Base-by-base conservation (phyloP, 2,329 filamentous ascomycete genomes). In the Nothophaeocryptopus gaeumannii region DNA sequence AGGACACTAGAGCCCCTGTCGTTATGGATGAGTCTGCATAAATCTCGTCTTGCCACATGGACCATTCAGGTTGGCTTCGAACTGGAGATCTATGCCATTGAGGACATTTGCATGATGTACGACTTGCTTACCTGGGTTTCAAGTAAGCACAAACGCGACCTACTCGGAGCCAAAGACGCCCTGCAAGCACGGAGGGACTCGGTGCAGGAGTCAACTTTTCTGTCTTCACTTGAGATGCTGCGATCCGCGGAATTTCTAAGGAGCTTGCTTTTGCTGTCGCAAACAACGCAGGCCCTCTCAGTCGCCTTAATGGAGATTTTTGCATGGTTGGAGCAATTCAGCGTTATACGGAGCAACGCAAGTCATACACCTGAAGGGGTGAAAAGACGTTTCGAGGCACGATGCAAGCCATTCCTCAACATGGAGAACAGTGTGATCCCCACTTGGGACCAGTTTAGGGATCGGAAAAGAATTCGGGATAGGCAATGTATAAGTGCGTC, bases 21-120 rank as follows among this genome's bases (percentile, higher is more conserved):
- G 1, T 90, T 87, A 3, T 99, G 93, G 93, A 82, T 85, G 0
- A 95, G 92, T 62, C 80, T 91, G 52, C 88, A 95, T 70, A 97
- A 96, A 69, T 78, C 96, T n/a, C 82, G 81, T 29, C 82, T 92
- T 63, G 89, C 96, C 78, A 86, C 92, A 65, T 86, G 84, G 76
- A 85, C 95, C 39, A 78, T 96, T 12, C 88, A 96, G 64, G 82
- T 96, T 30, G 93, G 95, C 10, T 97, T 99, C 67, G 93, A 99
- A 70, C 83, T 96, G 10, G 85, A 92, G 37, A 81, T 96, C 8
- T 97, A 97, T 69, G 84, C 92, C 45, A 78, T 83, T 0, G 86
- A 95, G 67, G 93, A 99, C 68, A 77, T 93, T 8, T 80, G 84
- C 0, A 84, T 83, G 16, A 95, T 96, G 87, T 97, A 97, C 69